These are phyloP conservation scores for Cercospora berteroae DNA, from an alignment of 2,329 filamentous ascomycete species.

Conservation along the genomic window DNA sequence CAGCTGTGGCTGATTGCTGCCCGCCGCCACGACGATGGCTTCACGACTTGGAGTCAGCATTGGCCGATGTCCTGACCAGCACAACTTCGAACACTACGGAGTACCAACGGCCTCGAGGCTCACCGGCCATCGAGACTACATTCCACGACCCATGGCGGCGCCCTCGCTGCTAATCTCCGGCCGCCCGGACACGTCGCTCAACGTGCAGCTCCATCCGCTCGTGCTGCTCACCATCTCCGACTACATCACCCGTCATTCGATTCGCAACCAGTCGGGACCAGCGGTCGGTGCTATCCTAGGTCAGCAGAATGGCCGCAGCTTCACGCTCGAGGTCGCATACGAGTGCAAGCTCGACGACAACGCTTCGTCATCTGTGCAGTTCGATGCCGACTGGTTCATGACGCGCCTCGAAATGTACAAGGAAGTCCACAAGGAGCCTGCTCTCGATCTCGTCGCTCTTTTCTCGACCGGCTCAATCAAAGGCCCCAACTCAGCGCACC, in stretches of 20 bases:
- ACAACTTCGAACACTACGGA: background rate
- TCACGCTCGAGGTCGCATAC: constrained; percentile 91
- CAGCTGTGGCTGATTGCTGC: background rate
- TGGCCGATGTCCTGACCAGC: background rate
- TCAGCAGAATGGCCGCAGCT: constrained; percentile 83
- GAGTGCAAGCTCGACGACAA: constrained; percentile 64
- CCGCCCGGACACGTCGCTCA: constrained; percentile 68
- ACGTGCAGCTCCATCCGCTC: constrained; percentile 84
- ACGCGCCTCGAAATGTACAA: constrained; percentile 83
- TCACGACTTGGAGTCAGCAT: background rate
- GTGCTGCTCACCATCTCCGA: constrained; percentile 96
- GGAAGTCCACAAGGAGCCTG: constrained; percentile 79
- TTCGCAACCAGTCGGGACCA: constrained; percentile 71
- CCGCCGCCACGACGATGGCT: background rate
- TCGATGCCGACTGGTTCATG: constrained; percentile 71
- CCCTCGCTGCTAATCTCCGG: constrained; percentile 43
- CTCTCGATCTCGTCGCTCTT: constrained; percentile 72
- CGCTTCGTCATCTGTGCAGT: constrained; percentile 53
- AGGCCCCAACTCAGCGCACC: constrained; percentile 65
- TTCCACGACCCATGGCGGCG: background rate
- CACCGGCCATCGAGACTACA: constrained; percentile 1
- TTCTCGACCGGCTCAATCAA: constrained; percentile 63
- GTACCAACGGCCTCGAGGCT: constrained; percentile 1
- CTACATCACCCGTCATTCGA: constrained; percentile 86
- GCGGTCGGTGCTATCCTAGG: constrained; percentile 86